Base-by-base conservation (phyloP, 805 yeast species). In the Saccharomycopsis sp. region DNA sequence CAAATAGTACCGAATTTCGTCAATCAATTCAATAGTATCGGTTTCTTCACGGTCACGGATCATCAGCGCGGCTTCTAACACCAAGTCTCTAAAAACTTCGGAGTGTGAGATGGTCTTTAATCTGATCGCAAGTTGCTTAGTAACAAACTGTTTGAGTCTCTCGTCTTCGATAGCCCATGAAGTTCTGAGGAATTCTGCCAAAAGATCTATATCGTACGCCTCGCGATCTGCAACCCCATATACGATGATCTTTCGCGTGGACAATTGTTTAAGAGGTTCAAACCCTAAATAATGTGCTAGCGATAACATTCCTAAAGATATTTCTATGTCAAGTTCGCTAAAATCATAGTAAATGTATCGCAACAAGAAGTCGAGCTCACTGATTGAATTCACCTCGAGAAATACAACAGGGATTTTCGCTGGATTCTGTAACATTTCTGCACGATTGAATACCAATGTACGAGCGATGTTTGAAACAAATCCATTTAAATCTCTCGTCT, bases 1-100 rank as follows among this genome's bases (percentile, higher is more conserved):
- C 52, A 88, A 69, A 63, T 83, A 85, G 68, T 78, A 88, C 62
- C 91, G 74, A 9, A 88, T 84, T 71, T 87, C 96, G 69, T 87
- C 96, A 25, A 88, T 75, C 64, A 88, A 72, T 65, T 88, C 96
- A 66, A 88, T 85, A 0, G 93, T 85, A 71, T 88, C 96, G 0
- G 87, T 85, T 60, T 83, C 89, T 64, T 88, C 84, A 66, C 94
- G 77, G 15, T 68, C 70, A 20, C 77, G 66, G 54, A 88, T 86
- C 64, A 89, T 72, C 15, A 65, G 62, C 0, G 93, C 86, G 66
- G 82, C 76, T 62, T 75, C 76, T 20, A 19, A 15, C 7, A 58
- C 56, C 51, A 55, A 52, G 15, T 52, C 51, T 20, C 12, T 22
- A 22, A 58, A 58, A 19, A 44, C 19, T 2, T 54, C 51, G 15